Base-by-base conservation (phyloP, 257 asterid species). In the Penstemon eatonii region DNA sequence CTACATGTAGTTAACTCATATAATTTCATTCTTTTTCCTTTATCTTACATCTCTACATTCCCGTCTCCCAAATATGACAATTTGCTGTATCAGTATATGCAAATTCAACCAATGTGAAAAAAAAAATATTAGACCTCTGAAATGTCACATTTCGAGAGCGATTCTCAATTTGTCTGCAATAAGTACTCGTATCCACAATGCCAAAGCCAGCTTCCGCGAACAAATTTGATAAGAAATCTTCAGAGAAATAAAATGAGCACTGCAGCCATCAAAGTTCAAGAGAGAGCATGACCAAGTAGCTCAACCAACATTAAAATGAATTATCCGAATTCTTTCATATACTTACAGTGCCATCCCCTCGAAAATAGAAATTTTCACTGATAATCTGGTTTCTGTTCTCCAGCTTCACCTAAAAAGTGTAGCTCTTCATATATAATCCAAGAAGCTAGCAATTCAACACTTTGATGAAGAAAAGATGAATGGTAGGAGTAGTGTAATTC, bases 321-420 rank as follows among this genome's bases (percentile, higher is more conserved):
- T 57, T 18, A 45, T 46, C 58, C 68, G 65, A 66, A 60, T 63
- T 51, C 13, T 1, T 53, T 55, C 73, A 36, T 42, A 58, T 69
- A 68, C 96, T 85, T 80, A 91, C 96, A 56, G 97, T 88, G 71
- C 97, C 96, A 73, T 91, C 97, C 50, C 89, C 84, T 74, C 91
- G 75, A 58, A 71, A 86, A 67, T 78, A 88, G 74, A 86, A 88
- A 53, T 91, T 91, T 49, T 84, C 69, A 75, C 83, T 80, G 80
- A 91, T 91, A 74, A 73, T 81, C 82, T 91, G 97, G 63, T 88
- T 78, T 79, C 73, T 84, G 58, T 72, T 79, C 79, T 88, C 91
- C 76, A 91, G 78, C 71, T 86, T 86, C 83, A 79, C 86, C 96
- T 88, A 87, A 78, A 82, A 79, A 60, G 8, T 60, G 69, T 19